Conservation (phyloP, 306 rosid species). For the Chamaecrista fasciculata region DNA sequence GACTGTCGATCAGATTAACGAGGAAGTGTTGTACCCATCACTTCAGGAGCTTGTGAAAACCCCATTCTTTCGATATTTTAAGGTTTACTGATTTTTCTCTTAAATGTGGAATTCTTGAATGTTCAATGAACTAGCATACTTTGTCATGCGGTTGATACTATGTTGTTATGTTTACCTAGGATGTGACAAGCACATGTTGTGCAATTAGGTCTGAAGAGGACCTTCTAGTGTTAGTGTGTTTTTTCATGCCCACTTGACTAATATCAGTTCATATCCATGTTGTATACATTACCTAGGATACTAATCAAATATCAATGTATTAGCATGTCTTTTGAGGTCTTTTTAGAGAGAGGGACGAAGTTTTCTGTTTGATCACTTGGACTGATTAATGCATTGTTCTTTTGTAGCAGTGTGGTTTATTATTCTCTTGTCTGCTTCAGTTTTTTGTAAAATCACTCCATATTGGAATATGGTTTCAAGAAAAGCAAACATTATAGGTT, state of each 20-base stretch:
- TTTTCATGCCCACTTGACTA: conserved; percentile 1
- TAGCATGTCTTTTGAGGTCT: conserved; percentile 1
- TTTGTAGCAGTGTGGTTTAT: neutral
- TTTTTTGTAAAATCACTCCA: neutral
- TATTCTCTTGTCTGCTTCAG: neutral
- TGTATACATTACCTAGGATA: neutral
- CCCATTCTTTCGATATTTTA: conserved; percentile 63
- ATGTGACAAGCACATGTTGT: neutral
- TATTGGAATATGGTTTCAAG: neutral
- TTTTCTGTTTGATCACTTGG: neutral
- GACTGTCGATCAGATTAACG: conserved; percentile 52
- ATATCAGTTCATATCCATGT: neutral
- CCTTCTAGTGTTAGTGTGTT: neutral
- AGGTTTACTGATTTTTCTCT: conserved; percentile 40
- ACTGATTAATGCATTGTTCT: neutral
- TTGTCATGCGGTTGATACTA: conserved; percentile 3
- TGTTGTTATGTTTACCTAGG: conserved; percentile 1
- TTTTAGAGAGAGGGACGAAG: neutral
- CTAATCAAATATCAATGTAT: neutral
- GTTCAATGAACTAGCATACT: neutral
- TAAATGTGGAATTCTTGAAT: conserved; percentile 6
- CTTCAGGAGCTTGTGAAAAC: conserved; percentile 64
- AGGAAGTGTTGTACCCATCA: conserved; percentile 51
- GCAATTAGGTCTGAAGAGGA: too few species aligned
- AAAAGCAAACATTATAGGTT: neutral